These are phyloP conservation scores for Pelargonium nanum DNA, from an alignment of 345 rosid genomes.

Conservation along the genomic window DNA sequence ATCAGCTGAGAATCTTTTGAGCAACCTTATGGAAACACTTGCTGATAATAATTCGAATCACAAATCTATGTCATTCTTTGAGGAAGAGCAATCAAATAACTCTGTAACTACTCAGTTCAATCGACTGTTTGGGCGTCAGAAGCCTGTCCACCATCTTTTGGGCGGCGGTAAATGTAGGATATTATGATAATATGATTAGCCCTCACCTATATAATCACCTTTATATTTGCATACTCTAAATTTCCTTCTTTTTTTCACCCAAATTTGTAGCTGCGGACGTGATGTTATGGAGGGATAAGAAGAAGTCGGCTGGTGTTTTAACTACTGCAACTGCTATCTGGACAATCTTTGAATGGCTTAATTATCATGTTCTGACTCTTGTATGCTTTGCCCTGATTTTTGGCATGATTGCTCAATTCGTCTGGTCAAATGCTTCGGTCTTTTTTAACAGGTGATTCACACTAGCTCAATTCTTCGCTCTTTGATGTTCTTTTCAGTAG, in stretches of 20 bases:
- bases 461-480: neutral
- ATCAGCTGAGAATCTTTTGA: constrained; percentile 44
- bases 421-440: constrained; percentile 70
- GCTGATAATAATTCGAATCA: constrained; percentile 48
- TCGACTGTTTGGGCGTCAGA: constrained; percentile 71
- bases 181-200: neutral
- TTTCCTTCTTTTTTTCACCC: constrained; percentile 5
- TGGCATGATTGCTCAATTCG: constrained; percentile 67
- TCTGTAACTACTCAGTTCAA: constrained; percentile 41
- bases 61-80: constrained; percentile 44
- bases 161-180: constrained; percentile 87
- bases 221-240: neutral
- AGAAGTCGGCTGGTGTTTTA: constrained; percentile 64
- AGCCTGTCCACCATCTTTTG: constrained; percentile 57
- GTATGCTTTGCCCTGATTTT: constrained; percentile 56
- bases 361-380: constrained; percentile 66
- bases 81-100: constrained; percentile 35
- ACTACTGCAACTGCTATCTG: constrained; percentile 65
- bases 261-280: constrained; percentile 81
- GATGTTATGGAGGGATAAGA: constrained; percentile 87
- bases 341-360: constrained; percentile 86
- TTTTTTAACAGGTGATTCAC: constrained; percentile 40
- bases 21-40: constrained; percentile 53
- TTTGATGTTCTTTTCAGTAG: no score
- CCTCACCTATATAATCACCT: neutral